Conservation (phyloP, 176 grass and related monocot genomes). For the Avena eriantha region DNA sequence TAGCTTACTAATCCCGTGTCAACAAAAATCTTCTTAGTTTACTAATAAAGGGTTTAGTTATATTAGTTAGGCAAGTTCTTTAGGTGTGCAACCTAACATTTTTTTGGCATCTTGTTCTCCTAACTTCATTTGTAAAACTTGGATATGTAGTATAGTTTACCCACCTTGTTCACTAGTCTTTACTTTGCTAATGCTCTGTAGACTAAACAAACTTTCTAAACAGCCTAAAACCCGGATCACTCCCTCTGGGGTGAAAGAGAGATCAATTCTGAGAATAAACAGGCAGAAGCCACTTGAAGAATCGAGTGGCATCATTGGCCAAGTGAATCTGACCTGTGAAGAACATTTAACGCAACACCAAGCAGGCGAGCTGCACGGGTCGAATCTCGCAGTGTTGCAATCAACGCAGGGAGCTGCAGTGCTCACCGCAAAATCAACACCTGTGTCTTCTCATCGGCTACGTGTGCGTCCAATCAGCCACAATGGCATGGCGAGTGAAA, state of each 20-base stretch:
- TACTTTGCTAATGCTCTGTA: slow-evolving; percentile 9
- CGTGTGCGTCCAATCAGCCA: too few relatives aligned
- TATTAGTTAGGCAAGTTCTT: background rate
- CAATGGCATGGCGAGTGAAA: too few relatives aligned
- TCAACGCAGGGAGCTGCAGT: background rate
- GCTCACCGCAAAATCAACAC: too few relatives aligned
- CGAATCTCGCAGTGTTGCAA: background rate
- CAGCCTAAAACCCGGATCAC: slow-evolving; percentile 17
- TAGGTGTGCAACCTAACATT: background rate
- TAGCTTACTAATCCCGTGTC: background rate
- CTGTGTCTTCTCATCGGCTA: too few relatives aligned
- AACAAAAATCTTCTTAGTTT: background rate
- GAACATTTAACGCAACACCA: background rate
- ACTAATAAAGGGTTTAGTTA: background rate
- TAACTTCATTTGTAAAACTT: background rate
- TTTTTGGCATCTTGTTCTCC: background rate
- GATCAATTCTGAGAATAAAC: background rate
- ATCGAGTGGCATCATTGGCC: background rate
- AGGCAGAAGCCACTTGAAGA: background rate
- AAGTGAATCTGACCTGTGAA: too few relatives aligned
- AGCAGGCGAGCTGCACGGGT: background rate
- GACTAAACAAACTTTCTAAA: slow-evolving; percentile 19
- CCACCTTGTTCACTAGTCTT: background rate
- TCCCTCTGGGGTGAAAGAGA: slow-evolving; percentile 14
- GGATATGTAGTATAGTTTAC: background rate